These are phyloP conservation scores for Boletus pseudopeckii DNA, from an alignment of 768 basidiomycete genomes.

Conservation along the genomic window DNA sequence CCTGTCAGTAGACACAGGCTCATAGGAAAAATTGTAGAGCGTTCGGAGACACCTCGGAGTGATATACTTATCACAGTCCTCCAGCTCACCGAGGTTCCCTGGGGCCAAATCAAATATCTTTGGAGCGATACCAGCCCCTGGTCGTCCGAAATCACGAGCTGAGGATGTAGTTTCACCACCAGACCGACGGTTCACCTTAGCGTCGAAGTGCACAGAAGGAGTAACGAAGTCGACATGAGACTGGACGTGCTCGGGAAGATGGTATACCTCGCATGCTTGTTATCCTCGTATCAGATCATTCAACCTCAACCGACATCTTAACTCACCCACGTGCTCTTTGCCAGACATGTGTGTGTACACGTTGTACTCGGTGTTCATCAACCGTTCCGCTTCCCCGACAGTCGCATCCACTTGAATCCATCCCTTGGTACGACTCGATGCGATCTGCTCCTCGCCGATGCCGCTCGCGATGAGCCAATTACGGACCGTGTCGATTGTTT, in stretches of 20 bases:
- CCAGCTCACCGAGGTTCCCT: neutral
- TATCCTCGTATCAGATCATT: too few relatives aligned
- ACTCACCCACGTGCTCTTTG: neutral
- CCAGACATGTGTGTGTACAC: neutral
- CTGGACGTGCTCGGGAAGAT: neutral
- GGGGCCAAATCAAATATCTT: neutral
- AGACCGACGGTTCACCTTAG: neutral
- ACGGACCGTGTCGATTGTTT: neutral
- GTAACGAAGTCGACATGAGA: neutral
- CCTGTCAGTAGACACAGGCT: neutral
- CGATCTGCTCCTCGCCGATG: neutral
- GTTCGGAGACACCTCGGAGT: neutral
- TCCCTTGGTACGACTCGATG: neutral
- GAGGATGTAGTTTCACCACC: neutral
- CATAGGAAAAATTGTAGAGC: neutral
- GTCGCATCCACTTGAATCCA: neutral
- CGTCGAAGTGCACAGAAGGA: neutral
- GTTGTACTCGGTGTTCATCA: neutral
- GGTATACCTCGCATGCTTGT: neutral
- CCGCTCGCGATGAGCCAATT: neutral
- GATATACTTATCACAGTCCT: neutral
- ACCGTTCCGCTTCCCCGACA: neutral
- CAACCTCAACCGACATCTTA: neutral
- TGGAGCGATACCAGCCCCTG: neutral
- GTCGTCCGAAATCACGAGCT: neutral